A percentile compares a stretch with the other conserved stretches of the same genome.
Evolutionary conservation across 768 basidiomycete species (phyloP).

Genomic region (Pleurotus tuoliensis): DNA sequence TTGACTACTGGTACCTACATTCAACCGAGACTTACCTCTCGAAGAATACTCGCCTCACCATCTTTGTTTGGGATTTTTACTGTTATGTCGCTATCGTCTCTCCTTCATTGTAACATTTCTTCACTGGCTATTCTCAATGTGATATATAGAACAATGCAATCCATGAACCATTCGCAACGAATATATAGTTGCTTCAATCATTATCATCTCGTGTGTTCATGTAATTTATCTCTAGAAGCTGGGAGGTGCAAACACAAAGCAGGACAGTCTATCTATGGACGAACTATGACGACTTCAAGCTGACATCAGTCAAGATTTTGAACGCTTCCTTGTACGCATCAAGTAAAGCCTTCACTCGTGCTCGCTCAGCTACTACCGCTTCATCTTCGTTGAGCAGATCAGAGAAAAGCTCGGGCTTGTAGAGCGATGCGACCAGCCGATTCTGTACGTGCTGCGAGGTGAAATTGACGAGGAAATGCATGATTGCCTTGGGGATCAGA

Average conservation of each 20-base stretch:
- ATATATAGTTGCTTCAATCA: background rate
- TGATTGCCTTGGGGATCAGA: constrained; percentile 94
- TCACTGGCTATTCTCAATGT: constrained; percentile 4
- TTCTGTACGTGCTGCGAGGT: constrained; percentile 98
- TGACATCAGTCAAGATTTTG: constrained; percentile 81
- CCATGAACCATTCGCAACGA: background rate
- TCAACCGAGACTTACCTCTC: background rate
- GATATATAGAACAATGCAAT: constrained; percentile 1
- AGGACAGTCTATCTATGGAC: too few species aligned
- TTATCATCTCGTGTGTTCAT: background rate
- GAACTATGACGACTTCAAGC: constrained; percentile 56
- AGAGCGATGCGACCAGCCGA: constrained; percentile 87
- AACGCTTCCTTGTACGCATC: constrained; percentile 97
- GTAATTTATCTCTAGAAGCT: too few species aligned
- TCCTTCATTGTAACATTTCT: constrained; percentile 5
- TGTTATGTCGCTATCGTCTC: constrained; percentile 9
- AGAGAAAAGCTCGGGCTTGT: constrained; percentile 90
- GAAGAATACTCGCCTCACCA: constrained; percentile 2
- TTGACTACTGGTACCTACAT: constrained; percentile 2
- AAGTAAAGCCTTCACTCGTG: constrained; percentile 88
- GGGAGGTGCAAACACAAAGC: too few species aligned
- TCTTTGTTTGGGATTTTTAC: constrained; percentile 8
- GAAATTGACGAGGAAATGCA: constrained; percentile 96
- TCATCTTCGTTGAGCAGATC: constrained; percentile 96
- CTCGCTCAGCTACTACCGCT: constrained; percentile 87